Evolutionary conservation across 805 yeast genomes (phyloP).

Genomic region (Wickerhamiella azymoides): DNA sequence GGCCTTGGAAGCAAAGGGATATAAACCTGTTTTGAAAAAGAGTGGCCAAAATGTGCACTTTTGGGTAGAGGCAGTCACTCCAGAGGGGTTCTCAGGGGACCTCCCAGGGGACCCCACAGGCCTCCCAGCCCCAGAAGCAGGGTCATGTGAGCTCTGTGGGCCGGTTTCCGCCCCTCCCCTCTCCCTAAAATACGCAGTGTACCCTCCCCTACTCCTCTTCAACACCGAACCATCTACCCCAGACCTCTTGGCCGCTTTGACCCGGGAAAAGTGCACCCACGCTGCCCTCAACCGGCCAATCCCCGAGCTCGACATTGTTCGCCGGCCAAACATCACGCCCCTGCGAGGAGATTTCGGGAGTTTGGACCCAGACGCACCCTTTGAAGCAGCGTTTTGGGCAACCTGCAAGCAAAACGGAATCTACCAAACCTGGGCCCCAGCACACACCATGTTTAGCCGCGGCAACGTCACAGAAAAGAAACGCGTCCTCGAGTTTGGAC

Average conservation of each 20-base stretch:
- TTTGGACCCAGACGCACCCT: slow-evolving; percentile 5
- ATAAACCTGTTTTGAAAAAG: neutral
- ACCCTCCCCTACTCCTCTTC: slow-evolving; percentile 54
- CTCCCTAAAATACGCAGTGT: slow-evolving; percentile 35
- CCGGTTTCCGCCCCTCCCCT: neutral
- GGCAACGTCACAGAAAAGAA: slow-evolving; percentile 76
- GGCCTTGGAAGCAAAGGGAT: neutral
- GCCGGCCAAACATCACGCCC: slow-evolving; percentile 53
- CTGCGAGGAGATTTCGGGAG: slow-evolving; percentile 54
- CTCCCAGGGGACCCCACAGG: too few species aligned
- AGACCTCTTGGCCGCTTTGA: slow-evolving; percentile 13
- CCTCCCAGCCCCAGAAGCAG: too few species aligned
- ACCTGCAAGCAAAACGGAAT: slow-evolving; percentile 56
- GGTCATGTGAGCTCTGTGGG: neutral
- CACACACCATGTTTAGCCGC: slow-evolving; percentile 73
- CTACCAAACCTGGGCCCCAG: slow-evolving; percentile 71
- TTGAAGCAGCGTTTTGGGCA: slow-evolving; percentile 55
- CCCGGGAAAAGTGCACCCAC: slow-evolving; percentile 33
- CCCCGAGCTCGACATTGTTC: slow-evolving; percentile 34
- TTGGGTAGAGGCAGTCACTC: neutral
- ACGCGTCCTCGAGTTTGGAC: slow-evolving; percentile 33
- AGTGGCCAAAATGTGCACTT: neutral
- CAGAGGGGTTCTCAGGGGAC: too few species aligned
- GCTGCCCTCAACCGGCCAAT: slow-evolving; percentile 65
- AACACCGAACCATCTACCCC: slow-evolving; percentile 31